Conservation (phyloP, 106 monocot genomes). For the Alisma plantagoaquatica region DNA sequence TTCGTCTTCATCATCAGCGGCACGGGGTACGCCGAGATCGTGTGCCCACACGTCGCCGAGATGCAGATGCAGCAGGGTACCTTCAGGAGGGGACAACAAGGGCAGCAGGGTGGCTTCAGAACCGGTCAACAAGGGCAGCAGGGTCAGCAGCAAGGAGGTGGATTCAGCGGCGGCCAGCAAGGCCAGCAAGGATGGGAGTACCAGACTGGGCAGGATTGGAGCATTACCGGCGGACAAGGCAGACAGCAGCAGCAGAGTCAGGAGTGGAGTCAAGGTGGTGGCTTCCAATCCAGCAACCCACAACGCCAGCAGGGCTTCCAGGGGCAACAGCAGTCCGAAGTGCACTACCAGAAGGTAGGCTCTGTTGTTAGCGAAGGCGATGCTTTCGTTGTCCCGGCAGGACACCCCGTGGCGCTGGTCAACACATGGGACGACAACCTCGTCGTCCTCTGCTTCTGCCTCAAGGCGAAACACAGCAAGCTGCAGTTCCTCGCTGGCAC, state of each 20-base stretch:
- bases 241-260: neutral
- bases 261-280: neutral
- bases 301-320: too few relatives aligned
- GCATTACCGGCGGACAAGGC: too few relatives aligned
- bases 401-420: constrained; percentile 42
- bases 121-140: too few relatives aligned
- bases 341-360: constrained; percentile 23
- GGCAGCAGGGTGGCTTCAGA: too few relatives aligned
- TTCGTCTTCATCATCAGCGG: constrained; percentile 40
- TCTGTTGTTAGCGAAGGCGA: constrained; percentile 13
- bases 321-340: too few relatives aligned
- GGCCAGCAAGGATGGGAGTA: too few relatives aligned
- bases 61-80: too few relatives aligned
- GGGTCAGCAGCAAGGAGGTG: too few relatives aligned
- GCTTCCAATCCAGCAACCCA: too few relatives aligned
- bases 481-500: constrained; percentile 40
- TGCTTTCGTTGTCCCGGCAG: constrained; percentile 34
- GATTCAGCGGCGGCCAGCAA: too few relatives aligned
- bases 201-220: too few relatives aligned
- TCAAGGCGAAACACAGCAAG: constrained; percentile 32
- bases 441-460: constrained; percentile 32
- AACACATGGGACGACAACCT: constrained; percentile 30
- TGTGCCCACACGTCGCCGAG: constrained; percentile 51
- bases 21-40: constrained; percentile 52
- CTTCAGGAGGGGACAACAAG: too few relatives aligned